phyloP scores from a whole-genome alignment of 2,329 filamentous ascomycete genomes.

The Clonostachys solani region DNA sequence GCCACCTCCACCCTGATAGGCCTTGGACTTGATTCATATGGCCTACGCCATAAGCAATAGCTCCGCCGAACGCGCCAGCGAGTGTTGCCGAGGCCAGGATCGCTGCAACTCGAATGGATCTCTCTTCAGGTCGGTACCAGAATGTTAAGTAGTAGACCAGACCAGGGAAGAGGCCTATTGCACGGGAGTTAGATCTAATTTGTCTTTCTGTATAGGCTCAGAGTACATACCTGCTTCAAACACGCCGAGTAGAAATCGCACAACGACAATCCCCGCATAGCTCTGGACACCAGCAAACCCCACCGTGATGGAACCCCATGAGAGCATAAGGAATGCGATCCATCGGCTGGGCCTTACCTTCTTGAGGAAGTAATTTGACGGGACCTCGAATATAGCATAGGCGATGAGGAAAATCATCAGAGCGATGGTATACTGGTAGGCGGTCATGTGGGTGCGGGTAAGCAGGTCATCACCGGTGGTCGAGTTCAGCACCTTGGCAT shows the following conservation, averaged over 20 bases:
- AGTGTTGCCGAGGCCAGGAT: constrained; percentile 63
- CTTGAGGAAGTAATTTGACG: constrained; percentile 63
- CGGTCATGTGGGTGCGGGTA: constrained; percentile 55
- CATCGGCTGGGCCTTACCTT: constrained; percentile 59
- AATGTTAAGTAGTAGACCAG: constrained; percentile 66
- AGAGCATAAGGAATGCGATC: constrained; percentile 61
- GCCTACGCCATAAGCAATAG: constrained; percentile 65
- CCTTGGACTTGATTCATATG: constrained; percentile 61
- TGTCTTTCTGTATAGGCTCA: constrained; percentile 26
- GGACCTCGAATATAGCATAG: constrained; percentile 58
- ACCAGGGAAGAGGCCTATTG: constrained; percentile 11
- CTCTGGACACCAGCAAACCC: constrained; percentile 59
- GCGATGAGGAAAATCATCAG: constrained; percentile 60
- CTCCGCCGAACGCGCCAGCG: constrained; percentile 66
- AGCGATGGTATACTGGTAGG: constrained; percentile 53
- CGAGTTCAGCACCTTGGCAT: constrained; percentile 62
- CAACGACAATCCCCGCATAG: constrained; percentile 60
- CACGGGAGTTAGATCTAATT: constrained; percentile 5
- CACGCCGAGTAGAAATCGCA: constrained; percentile 63
- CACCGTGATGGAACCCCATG: constrained; percentile 65
- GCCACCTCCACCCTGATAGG: constrained; percentile 61
- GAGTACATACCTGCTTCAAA: constrained; percentile 71
- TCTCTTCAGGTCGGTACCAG: constrained; percentile 67
- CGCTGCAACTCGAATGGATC: constrained; percentile 61
- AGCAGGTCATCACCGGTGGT: constrained; percentile 58